These are phyloP conservation scores for Panus rudis DNA, from an alignment of 768 basidiomycete genomes.

Conservation along the genomic window DNA sequence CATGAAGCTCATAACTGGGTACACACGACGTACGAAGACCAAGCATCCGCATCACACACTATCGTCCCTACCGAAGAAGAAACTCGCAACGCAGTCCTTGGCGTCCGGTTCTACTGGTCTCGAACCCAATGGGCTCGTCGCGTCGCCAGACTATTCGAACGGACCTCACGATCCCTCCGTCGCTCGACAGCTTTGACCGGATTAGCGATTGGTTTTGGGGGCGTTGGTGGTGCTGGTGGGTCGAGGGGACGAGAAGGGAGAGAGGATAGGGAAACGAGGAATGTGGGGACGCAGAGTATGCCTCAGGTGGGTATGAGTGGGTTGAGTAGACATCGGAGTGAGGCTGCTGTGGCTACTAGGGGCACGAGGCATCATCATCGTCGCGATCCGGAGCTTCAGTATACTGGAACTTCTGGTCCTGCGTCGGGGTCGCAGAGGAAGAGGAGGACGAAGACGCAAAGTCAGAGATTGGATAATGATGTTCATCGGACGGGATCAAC, in stretches of 20 bases:
- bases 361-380: no score
- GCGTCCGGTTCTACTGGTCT: conserved; percentile 56
- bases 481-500: no score
- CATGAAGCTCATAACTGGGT: conserved; percentile 75
- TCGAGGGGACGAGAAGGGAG: conserved; percentile 2
- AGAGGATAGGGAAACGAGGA: conserved; percentile 15
- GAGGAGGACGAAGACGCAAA: conserved; percentile 14
- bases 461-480: background rate
- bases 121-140: conserved; percentile 37
- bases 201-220: no score
- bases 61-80: conserved; percentile 71
- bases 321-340: conserved; percentile 21
- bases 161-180: conserved; percentile 27
- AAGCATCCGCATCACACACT: no score
- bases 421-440: conserved; percentile 16
- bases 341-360: no score
- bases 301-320: conserved; percentile 21
- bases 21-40: conserved; percentile 45
- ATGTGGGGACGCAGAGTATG: conserved; percentile 26
- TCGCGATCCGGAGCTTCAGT: no score
- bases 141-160: conserved; percentile 45
- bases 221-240: no score
- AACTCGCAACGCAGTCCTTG: conserved; percentile 64
- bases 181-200: conserved; percentile 2
- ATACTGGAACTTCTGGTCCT: no score